A percentile compares a stretch with the other conserved stretches of the same genome.
These are phyloP conservation scores for Globisporangium cederbergense DNA, from an alignment of 352 stramenopile species.

Conservation along the genomic window DNA sequence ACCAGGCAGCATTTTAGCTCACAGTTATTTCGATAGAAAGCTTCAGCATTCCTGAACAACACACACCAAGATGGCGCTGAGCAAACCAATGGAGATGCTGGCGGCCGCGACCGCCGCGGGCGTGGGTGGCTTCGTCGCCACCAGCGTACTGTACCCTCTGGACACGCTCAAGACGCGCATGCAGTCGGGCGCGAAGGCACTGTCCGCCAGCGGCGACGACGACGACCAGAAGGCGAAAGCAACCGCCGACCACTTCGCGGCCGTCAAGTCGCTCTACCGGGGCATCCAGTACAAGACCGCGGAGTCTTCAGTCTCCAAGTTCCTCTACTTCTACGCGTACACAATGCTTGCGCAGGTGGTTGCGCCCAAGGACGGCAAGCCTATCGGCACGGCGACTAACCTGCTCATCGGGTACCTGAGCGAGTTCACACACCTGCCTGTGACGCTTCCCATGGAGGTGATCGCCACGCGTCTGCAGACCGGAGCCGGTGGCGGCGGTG, in stretches of 20 bases:
- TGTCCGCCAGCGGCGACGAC: conserved; percentile 31
- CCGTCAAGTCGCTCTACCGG: conserved; percentile 70
- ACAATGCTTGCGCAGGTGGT: conserved; percentile 72
- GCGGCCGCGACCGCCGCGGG: conserved; percentile 71
- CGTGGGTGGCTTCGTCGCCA: conserved; percentile 74
- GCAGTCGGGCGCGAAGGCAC: conserved; percentile 64
- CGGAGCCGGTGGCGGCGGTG: conserved; percentile 27
- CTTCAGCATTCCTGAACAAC: neutral
- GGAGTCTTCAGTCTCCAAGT: conserved; percentile 84
- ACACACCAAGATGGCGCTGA: conserved; percentile 43
- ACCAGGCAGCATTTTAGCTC: neutral
- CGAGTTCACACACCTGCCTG: conserved; percentile 70
- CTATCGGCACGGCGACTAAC: conserved; percentile 64
- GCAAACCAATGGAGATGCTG: conserved; percentile 84
- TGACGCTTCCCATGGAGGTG: conserved; percentile 88
- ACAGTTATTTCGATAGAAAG: neutral
- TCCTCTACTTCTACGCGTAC: conserved; percentile 90
- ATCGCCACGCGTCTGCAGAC: conserved; percentile 87
- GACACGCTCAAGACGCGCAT: conserved; percentile 89
- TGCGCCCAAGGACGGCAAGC: conserved; percentile 50
- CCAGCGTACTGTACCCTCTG: conserved; percentile 76
- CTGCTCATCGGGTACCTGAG: conserved; percentile 81
- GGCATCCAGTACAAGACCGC: conserved; percentile 85
- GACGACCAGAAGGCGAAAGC: conserved; percentile 21
- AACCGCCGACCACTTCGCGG: conserved; percentile 29